Percentiles rank a stretch among this genome's conserved stretches.
Conservation (phyloP, 2,329 filamentous ascomycete species). For the Pseudogymnoascus sp. region DNA sequence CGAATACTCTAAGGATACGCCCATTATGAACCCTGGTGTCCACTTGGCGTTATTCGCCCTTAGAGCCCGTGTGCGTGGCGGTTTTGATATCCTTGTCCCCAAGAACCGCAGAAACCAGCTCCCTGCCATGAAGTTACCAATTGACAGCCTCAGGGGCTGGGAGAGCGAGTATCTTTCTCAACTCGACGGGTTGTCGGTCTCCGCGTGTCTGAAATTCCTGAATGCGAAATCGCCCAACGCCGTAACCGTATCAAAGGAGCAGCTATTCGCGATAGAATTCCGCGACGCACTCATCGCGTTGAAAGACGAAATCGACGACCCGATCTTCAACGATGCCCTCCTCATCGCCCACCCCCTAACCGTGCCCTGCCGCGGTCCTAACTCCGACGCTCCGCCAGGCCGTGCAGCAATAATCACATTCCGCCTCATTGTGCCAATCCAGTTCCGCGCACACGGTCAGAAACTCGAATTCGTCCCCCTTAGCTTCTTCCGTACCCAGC, state of each 20-base stretch:
- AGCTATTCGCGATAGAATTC: conserved; percentile 40
- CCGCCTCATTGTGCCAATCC: conserved; percentile 54
- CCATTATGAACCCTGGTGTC: conserved; percentile 44
- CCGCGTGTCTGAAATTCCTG: conserved; percentile 34
- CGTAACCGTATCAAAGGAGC: conserved; percentile 30
- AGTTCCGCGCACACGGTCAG: conserved; percentile 43
- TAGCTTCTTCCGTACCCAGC: conserved; percentile 58
- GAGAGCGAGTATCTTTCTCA: conserved; percentile 49
- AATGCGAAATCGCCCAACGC: conserved; percentile 32
- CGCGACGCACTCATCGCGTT: conserved; percentile 36
- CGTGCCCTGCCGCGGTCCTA: conserved; percentile 33
- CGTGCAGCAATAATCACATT: conserved; percentile 44
- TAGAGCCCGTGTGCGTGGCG: conserved; percentile 35
- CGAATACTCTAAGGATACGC: conserved; percentile 43
- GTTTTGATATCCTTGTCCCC: conserved; percentile 27
- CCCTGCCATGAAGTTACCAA: conserved; percentile 49
- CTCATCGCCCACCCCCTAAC: conserved; percentile 38
- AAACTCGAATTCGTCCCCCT: conserved; percentile 54
- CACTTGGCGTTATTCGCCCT: conserved; percentile 54
- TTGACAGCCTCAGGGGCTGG: conserved; percentile 45
- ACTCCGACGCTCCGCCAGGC: conserved; percentile 24
- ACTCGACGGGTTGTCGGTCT: conserved; percentile 40
- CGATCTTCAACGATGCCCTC: conserved; percentile 40
- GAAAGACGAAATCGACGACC: conserved; percentile 37
- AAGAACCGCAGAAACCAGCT: conserved; percentile 47